These are phyloP conservation scores for Cladorrhinum samala DNA, from an alignment of 495 filamentous ascomycete species.

Conservation along the genomic window DNA sequence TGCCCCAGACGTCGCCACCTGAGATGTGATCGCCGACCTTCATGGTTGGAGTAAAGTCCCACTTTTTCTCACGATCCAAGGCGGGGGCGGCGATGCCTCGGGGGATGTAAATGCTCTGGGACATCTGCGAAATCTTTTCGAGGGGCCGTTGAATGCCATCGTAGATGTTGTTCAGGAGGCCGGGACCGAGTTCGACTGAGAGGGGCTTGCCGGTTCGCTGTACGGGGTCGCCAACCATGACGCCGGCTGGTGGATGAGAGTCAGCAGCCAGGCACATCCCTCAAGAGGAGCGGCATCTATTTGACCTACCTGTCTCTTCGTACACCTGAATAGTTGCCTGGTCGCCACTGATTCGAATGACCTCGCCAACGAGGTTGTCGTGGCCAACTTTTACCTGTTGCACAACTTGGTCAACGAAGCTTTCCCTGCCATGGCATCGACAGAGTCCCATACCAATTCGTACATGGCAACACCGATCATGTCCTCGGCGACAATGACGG, in stretches of 20 bases:
- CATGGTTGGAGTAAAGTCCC: conserved; percentile 85
- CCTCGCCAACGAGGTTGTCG: conserved; percentile 85
- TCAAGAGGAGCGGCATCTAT: neutral
- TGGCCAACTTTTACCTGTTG: conserved; percentile 71
- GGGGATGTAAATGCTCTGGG: conserved; percentile 91
- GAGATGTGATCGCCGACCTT: conserved; percentile 97
- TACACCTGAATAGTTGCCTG: conserved; percentile 98
- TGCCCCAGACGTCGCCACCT: conserved; percentile 91
- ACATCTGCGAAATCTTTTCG: conserved; percentile 67
- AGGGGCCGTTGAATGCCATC: conserved; percentile 97
- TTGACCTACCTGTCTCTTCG: conserved; percentile 81
- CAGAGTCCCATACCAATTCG: conserved; percentile 59
- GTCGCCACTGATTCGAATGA: conserved; percentile 94
- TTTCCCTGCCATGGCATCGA: conserved; percentile 31
- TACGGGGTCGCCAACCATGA: conserved; percentile 94
- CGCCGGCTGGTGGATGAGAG: conserved; percentile 58
- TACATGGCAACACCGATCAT: conserved; percentile 99
- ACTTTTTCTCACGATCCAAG: conserved; percentile 80
- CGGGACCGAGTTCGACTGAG: conserved; percentile 93
- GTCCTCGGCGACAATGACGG: conserved; percentile 94
- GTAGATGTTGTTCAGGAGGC: conserved; percentile 98
- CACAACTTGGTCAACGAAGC: conserved; percentile 34
- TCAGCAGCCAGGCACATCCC: neutral
- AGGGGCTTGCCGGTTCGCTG: conserved; percentile 85
- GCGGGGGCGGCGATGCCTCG: conserved; percentile 87